Percentiles rank a stretch among this genome's conserved stretches.
Conservation (phyloP, 2,329 filamentous ascomycete species). For the Geosmithia flava region DNA sequence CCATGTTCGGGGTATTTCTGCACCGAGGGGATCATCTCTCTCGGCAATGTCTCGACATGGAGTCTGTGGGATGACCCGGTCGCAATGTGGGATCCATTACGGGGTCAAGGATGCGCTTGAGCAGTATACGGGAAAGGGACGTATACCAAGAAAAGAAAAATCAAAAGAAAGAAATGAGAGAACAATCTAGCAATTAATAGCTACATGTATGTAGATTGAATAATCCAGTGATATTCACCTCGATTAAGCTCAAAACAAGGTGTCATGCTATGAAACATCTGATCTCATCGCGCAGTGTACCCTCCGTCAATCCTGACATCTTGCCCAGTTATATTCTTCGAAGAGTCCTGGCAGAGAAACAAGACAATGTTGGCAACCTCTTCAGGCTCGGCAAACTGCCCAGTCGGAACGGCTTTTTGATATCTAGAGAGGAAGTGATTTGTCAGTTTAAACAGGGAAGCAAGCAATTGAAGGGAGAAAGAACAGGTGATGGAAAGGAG, state of each 20-base stretch:
- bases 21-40: no score
- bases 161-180: neutral
- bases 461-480: neutral
- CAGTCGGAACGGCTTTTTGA: conserved; percentile 4
- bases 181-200: no score
- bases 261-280: neutral
- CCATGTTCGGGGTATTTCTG: no score
- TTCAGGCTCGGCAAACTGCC: conserved; percentile 5
- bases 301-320: conserved; percentile 6
- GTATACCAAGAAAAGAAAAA: no score
- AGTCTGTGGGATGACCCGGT: no score
- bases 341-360: conserved; percentile 5
- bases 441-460: neutral
- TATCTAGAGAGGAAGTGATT: neutral
- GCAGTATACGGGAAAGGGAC: no score
- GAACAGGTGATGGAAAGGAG: no score
- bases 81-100: no score
- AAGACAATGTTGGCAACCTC: conserved; percentile 5
- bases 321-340: conserved; percentile 4
- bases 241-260: neutral
- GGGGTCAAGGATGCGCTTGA: no score
- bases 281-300: conserved; percentile 4
- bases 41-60: no score
- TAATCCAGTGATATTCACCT: no score
- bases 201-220: no score